These are phyloP conservation scores for Zygoascus tannicola DNA, from an alignment of 805 yeast species.

Conservation along the genomic window DNA sequence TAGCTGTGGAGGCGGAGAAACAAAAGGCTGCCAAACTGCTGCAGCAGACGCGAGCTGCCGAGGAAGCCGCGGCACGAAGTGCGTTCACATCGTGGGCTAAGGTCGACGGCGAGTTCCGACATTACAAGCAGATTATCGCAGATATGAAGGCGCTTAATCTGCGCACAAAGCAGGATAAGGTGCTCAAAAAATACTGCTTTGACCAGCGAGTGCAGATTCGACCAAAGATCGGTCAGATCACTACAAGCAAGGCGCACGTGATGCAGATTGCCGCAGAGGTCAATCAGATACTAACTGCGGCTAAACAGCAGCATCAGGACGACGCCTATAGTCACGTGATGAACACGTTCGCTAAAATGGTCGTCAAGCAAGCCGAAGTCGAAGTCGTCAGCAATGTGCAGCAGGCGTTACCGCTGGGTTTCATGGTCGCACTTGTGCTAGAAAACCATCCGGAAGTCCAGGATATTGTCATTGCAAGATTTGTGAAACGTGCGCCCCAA, in stretches of 20 bases:
- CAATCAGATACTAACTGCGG: conserved; percentile 39
- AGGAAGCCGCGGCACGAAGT: conserved; percentile 14
- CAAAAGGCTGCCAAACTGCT: conserved; percentile 8
- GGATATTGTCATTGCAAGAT: conserved; percentile 60
- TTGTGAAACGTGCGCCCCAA: conserved; percentile 85
- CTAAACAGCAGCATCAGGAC: conserved; percentile 31
- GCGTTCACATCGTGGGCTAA: conserved; percentile 22
- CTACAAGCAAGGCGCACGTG: conserved; percentile 59
- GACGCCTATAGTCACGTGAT: conserved; percentile 59
- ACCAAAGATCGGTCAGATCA: conserved; percentile 87
- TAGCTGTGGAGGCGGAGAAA: background rate
- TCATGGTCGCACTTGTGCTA: conserved; percentile 48
- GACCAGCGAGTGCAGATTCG: conserved; percentile 68
- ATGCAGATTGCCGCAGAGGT: conserved; percentile 37
- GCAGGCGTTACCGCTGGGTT: conserved; percentile 72
- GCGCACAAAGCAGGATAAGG: conserved; percentile 45
- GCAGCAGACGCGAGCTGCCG: conserved; percentile 12
- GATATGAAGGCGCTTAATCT: conserved; percentile 49
- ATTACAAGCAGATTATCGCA: conserved; percentile 25
- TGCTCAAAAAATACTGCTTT: conserved; percentile 43
- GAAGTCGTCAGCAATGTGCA: conserved; percentile 75
- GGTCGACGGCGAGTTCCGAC: conserved; percentile 21
- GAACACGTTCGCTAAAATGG: conserved; percentile 75
- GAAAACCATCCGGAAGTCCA: conserved; percentile 42
- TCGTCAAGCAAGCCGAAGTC: conserved; percentile 85